These are phyloP conservation scores for Penicillium nucicola DNA, from an alignment of 495 filamentous ascomycete species.

Conservation along the genomic window DNA sequence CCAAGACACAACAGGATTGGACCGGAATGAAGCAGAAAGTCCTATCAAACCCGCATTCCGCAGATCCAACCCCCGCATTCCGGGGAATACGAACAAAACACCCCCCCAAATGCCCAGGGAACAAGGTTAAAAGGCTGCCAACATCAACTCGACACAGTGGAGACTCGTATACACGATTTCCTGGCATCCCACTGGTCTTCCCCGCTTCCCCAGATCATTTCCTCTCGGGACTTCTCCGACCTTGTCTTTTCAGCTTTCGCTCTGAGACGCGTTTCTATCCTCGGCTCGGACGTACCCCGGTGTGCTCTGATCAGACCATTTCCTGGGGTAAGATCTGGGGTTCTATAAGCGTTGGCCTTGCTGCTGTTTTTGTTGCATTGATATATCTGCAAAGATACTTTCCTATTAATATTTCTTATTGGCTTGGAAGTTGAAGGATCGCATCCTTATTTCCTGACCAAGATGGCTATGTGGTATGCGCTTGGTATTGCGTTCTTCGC, in stretches of 20 bases:
- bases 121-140: background rate
- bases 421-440: background rate
- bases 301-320: background rate
- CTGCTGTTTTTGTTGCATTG: background rate
- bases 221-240: conserved; percentile 33
- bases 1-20: too few species aligned
- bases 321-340: background rate
- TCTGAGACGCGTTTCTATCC: conserved; percentile 11
- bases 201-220: conserved; percentile 12
- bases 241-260: background rate
- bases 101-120: background rate
- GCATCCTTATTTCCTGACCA: conserved; percentile 7
- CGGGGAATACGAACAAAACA: background rate
- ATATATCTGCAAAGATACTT: background rate
- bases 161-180: background rate
- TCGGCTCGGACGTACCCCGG: conserved; percentile 23
- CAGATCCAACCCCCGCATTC: background rate
- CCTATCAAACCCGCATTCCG: conserved; percentile 5
- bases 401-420: conserved; percentile 2
- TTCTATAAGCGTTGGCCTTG: too few species aligned
- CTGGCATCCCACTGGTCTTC: background rate
- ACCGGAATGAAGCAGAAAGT: background rate
- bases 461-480: conserved; percentile 41
- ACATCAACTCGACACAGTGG: background rate
- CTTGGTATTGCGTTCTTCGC: conserved; percentile 52